These are phyloP conservation scores for Themeda triandra DNA, from an alignment of 176 grass and related monocot species.

Conservation along the genomic window DNA sequence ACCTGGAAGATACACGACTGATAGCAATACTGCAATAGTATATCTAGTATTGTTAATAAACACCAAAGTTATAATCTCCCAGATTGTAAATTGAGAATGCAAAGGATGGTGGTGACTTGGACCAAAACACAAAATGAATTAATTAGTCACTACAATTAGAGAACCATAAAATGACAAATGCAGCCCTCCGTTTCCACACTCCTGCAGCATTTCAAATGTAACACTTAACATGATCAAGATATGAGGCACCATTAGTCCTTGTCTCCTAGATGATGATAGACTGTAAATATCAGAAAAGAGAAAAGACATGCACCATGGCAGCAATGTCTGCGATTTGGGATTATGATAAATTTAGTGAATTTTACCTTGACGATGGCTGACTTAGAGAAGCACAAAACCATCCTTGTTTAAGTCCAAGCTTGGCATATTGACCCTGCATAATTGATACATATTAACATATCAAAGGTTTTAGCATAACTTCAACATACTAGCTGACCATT, in stretches of 20 bases:
- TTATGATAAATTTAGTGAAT: neutral
- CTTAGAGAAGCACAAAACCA: conserved; percentile 76
- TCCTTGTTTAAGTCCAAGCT: conserved; percentile 82
- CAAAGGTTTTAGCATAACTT: conserved; percentile 17
- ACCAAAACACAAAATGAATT: neutral
- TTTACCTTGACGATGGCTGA: conserved; percentile 75
- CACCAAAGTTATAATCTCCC: neutral
- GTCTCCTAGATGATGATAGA: neutral
- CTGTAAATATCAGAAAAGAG: neutral
- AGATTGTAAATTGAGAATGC: neutral
- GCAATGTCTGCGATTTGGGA: neutral
- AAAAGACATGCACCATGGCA: neutral
- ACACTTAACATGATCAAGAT: neutral
- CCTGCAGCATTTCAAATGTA: neutral
- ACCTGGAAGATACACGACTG: neutral
- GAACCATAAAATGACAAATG: neutral
- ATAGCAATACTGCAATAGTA: conserved; percentile 2
- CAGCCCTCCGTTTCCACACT: neutral
- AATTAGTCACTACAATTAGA: neutral
- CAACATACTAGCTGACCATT: conserved; percentile 1
- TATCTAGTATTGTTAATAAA: conserved; percentile 15
- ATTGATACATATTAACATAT: conserved; percentile 16
- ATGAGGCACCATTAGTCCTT: neutral
- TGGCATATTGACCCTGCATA: conserved; percentile 75
- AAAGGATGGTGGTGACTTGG: conserved; percentile 6